Evolutionary conservation across 331 rosid species (phyloP).

Genomic region (Quercus lobata): DNA sequence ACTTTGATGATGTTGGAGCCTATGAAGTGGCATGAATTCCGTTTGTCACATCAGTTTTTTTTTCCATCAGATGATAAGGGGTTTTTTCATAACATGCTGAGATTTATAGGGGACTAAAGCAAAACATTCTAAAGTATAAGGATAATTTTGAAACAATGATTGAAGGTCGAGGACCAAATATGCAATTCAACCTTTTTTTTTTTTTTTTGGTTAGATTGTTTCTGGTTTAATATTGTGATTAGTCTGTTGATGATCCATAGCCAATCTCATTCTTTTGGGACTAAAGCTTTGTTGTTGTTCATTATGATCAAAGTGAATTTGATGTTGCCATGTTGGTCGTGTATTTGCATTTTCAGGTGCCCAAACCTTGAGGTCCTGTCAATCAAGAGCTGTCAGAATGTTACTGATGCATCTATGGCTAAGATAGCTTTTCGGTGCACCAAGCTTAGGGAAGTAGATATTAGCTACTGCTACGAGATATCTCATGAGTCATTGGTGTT

Average conservation of each 20-base stretch:
- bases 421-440: constrained; percentile 57
- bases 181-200: background rate
- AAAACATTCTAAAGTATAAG: too few relatives aligned
- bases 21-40: too few relatives aligned
- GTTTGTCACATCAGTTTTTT: too few relatives aligned
- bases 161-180: too few relatives aligned
- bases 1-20: too few relatives aligned
- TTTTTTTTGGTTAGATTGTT: background rate
- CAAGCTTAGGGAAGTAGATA: constrained; percentile 68
- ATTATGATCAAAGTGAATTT: background rate
- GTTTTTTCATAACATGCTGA: too few relatives aligned
- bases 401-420: constrained; percentile 67
- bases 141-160: too few relatives aligned
- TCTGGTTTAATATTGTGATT: background rate
- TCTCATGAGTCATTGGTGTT: constrained; percentile 51
- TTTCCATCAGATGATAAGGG: too few relatives aligned
- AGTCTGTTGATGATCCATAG: too few relatives aligned
- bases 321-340: background rate
- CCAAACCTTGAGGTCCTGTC: constrained; percentile 79
- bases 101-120: too few relatives aligned
- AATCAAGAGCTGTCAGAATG: constrained; percentile 70
- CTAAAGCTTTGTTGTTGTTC: too few relatives aligned
- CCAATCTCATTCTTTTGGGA: too few relatives aligned
- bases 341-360: constrained; percentile 48
- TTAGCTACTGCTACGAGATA: constrained; percentile 85